Percentiles rank a stretch among this genome's conserved stretches.
phyloP scores from a whole-genome alignment of 371 early-diverging fungal species.

The Mucor velutinosus region DNA sequence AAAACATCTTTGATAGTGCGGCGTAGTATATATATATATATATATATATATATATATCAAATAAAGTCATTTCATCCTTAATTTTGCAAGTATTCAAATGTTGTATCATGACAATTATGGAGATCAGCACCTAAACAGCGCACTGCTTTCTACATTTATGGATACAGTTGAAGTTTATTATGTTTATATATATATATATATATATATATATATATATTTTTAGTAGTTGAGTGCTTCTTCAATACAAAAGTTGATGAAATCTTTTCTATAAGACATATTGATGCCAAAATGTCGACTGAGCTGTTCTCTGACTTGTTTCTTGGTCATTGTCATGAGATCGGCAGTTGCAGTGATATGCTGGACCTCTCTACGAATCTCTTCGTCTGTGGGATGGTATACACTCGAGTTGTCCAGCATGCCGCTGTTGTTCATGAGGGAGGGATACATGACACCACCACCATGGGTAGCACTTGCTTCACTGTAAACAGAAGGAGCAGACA shows the following conservation, averaged over 20 bases:
- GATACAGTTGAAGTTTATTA: no score
- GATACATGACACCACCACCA: slow-evolving; percentile 2
- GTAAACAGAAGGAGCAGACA: slow-evolving; percentile 22
- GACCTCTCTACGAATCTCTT: slow-evolving; percentile 76
- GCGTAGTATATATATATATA: no score
- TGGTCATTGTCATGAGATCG: slow-evolving; percentile 80
- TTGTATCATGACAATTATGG: neutral
- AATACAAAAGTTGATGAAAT: slow-evolving; percentile 85
- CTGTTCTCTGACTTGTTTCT: slow-evolving; percentile 87
- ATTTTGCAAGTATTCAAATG: neutral
- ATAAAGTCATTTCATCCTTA: neutral
- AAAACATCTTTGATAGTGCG: neutral
- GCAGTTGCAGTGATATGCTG: slow-evolving; percentile 73
- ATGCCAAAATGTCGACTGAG: slow-evolving; percentile 73
- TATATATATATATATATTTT: no score
- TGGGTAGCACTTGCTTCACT: slow-evolving; percentile 20
- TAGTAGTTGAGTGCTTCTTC: slow-evolving; percentile 67
- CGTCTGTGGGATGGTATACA: slow-evolving; percentile 65
- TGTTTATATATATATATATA: no score
- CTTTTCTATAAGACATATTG: slow-evolving; percentile 76
- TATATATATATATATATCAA: no score
- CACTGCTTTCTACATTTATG: no score
- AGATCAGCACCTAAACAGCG: no score
- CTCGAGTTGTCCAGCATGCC: slow-evolving; percentile 9
- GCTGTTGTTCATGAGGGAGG: slow-evolving; percentile 3